These are phyloP conservation scores for Theobroma grandiflorum DNA, from an alignment of 441 rosid species.

Conservation along the genomic window DNA sequence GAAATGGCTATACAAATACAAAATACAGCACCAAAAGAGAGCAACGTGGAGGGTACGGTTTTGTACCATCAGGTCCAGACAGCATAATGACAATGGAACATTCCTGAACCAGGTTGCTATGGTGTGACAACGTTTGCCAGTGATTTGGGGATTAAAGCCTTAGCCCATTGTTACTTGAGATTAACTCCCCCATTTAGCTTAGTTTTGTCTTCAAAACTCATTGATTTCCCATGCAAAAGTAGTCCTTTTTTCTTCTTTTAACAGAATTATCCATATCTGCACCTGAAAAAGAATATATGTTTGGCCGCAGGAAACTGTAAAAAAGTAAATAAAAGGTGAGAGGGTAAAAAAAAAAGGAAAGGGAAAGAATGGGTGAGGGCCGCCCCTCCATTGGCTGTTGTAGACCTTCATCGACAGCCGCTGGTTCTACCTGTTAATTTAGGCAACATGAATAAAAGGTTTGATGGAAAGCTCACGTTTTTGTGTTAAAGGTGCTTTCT, in stretches of 20 bases:
- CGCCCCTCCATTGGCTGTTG: background rate
- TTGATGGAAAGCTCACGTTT: background rate
- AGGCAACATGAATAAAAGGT: background rate
- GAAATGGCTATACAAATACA: background rate
- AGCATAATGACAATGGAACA: slow-evolving; percentile 13
- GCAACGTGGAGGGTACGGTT: background rate
- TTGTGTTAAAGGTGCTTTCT: background rate
- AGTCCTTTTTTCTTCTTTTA: background rate
- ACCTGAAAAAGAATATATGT: background rate
- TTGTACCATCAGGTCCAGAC: slow-evolving; percentile 5
- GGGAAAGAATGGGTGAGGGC: background rate
- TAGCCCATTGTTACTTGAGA: background rate
- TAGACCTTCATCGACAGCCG: background rate
- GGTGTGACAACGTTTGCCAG: background rate
- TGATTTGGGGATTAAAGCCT: background rate
- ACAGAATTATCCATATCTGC: background rate
- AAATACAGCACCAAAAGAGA: background rate
- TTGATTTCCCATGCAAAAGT: background rate
- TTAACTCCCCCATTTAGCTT: background rate
- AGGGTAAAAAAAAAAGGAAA: background rate
- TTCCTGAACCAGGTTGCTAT: background rate
- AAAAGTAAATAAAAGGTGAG: background rate
- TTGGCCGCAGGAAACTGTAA: background rate
- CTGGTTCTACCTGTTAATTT: background rate
- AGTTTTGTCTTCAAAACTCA: background rate